Percentiles rank a stretch among this genome's conserved stretches.
phyloP scores from a whole-genome alignment of 2,329 filamentous ascomycete species.

The Colletotrichum truncatum region DNA sequence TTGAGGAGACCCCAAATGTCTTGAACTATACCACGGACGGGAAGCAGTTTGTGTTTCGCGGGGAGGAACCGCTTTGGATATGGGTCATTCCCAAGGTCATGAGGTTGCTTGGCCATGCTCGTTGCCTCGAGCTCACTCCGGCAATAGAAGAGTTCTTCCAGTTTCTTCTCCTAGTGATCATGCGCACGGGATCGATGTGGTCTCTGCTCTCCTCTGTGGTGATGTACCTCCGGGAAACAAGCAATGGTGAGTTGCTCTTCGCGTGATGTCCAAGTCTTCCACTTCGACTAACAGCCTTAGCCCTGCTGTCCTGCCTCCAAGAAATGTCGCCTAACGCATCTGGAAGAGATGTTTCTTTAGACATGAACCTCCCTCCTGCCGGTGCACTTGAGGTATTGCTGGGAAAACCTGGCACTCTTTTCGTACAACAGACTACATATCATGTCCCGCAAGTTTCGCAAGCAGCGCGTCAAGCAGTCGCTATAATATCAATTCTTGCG shows the following conservation, averaged over 20 bases:
- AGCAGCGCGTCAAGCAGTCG: conserved; percentile 55
- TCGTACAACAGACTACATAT: conserved; percentile 47
- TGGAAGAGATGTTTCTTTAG: conserved; percentile 37
- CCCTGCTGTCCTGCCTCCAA: conserved; percentile 45
- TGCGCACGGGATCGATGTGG: conserved; percentile 58
- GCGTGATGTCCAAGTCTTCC: not conserved
- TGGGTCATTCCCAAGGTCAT: conserved; percentile 71
- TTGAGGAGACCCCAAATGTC: conserved; percentile 79
- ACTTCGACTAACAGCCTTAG: conserved; percentile 36
- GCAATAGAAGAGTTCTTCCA: conserved; percentile 64
- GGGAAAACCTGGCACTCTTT: conserved; percentile 29
- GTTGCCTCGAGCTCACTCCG: conserved; percentile 56
- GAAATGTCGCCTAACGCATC: conserved; percentile 38
- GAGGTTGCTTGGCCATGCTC: conserved; percentile 62
- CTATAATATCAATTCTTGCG: conserved; percentile 54
- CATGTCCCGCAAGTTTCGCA: conserved; percentile 49
- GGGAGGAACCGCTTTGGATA: conserved; percentile 70
- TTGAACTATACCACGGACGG: conserved; percentile 57
- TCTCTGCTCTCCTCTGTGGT: conserved; percentile 52
- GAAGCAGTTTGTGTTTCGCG: conserved; percentile 58
- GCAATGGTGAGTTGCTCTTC: conserved; percentile 50
- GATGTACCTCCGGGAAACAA: conserved; percentile 58
- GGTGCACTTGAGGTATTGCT: conserved; percentile 47
- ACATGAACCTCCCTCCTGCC: conserved; percentile 49
- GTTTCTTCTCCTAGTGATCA: conserved; percentile 55